Percentiles rank a stretch among this genome's conserved stretches.
These are phyloP conservation scores for Letharia columbiana DNA, from an alignment of 495 filamentous ascomycete species.

Conservation along the genomic window DNA sequence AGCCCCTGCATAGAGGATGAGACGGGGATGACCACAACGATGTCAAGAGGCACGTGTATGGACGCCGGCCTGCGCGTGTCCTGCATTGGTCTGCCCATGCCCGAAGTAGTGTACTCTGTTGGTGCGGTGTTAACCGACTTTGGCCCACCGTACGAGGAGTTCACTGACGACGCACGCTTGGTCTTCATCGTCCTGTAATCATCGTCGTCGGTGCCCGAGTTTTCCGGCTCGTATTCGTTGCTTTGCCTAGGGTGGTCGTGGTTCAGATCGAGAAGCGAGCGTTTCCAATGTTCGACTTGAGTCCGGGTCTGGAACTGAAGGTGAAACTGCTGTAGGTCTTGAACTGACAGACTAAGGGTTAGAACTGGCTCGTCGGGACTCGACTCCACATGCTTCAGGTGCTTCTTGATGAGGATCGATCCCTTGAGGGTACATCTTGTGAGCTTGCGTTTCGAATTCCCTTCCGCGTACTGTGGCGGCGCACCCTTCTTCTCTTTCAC, in stretches of 20 bases:
- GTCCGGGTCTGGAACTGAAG: conserved; percentile 78
- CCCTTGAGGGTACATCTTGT: conserved; percentile 87
- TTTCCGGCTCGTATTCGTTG: conserved; percentile 69
- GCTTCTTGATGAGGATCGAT: conserved; percentile 97
- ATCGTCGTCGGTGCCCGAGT: conserved; percentile 81
- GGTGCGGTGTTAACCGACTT: conserved; percentile 67
- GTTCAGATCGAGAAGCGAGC: conserved; percentile 78
- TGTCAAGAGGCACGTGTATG: conserved; percentile 85
- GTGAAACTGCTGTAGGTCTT: conserved; percentile 94
- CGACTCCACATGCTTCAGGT: conserved; percentile 83
- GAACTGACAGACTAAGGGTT: conserved; percentile 83
- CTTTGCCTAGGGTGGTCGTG: conserved; percentile 47
- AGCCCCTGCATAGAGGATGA: conserved; percentile 98
- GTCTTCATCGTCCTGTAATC: conserved; percentile 66
- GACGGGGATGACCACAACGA: conserved; percentile 94
- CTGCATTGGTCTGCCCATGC: conserved; percentile 25
- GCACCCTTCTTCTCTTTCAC: conserved; percentile 87
- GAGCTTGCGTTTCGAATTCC: conserved; percentile 49
- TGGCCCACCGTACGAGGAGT: conserved; percentile 76
- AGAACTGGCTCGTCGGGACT: conserved; percentile 70
- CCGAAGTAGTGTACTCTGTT: conserved; percentile 69
- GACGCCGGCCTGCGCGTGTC: conserved; percentile 50
- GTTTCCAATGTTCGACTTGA: conserved; percentile 87
- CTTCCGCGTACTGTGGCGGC: conserved; percentile 48
- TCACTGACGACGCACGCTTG: conserved; percentile 77